Percentiles rank a stretch among this genome's conserved stretches.
Conservation (phyloP, 768 basidiomycete genomes). For the Suillus subaureus region DNA sequence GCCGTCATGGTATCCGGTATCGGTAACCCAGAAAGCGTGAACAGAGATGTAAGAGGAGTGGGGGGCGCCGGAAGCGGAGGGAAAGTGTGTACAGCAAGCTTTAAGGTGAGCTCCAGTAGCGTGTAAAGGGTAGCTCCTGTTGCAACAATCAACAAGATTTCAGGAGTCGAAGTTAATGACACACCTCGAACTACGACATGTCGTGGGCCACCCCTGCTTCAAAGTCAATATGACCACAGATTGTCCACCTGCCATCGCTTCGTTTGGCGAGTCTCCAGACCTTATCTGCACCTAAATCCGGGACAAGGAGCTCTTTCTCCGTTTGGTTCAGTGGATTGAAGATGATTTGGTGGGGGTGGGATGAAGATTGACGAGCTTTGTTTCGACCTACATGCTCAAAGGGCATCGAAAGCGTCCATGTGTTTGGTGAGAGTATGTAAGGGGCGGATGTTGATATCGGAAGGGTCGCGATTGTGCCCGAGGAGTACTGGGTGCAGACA, state of each 20-base stretch:
- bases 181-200: constrained; percentile 67
- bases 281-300: constrained; percentile 76
- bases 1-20: constrained; percentile 49
- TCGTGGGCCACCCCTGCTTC: constrained; percentile 69
- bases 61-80: constrained; percentile 44
- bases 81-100: constrained; percentile 56
- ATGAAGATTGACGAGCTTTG: constrained; percentile 63
- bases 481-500: constrained; percentile 56
- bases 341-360: constrained; percentile 79
- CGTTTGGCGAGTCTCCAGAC: constrained; percentile 57
- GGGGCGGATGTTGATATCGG: constrained; percentile 54
- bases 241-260: constrained; percentile 47
- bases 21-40: constrained; percentile 42
- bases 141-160: background rate
- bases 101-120: constrained; percentile 64
- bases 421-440: constrained; percentile 39
- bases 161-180: constrained; percentile 20
- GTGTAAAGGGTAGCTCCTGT: constrained; percentile 68
- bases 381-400: constrained; percentile 66
- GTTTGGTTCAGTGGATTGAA: constrained; percentile 42
- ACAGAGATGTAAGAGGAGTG: constrained; percentile 39
- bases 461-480: constrained; percentile 58
- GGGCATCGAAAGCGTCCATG: constrained; percentile 38
- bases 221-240: constrained; percentile 49
- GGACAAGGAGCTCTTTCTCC: constrained; percentile 43